Percentiles rank a stretch among this genome's conserved stretches.
phyloP scores from a whole-genome alignment of 257 asterid genomes.

The Verbascum thapsus region DNA sequence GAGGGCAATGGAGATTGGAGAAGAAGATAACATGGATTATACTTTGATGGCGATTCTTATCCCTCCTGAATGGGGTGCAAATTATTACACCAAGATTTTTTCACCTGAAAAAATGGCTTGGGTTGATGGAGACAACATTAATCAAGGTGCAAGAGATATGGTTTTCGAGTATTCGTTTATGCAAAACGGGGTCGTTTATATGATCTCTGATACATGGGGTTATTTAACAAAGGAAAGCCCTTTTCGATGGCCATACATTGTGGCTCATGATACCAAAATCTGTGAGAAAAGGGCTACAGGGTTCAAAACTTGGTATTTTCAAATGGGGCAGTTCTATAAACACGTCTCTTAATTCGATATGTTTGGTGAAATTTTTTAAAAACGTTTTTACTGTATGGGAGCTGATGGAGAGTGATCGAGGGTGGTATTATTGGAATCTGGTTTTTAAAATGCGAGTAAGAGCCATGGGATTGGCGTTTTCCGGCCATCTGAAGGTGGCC shows the following conservation, averaged over 20 bases:
- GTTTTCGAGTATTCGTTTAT: background rate
- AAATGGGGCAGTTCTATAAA: background rate
- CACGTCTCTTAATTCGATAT: background rate
- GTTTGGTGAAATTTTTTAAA: slow-evolving; percentile 3
- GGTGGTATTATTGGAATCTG: background rate
- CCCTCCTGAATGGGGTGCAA: background rate
- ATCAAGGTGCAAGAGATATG: slow-evolving; percentile 1
- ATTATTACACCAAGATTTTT: background rate
- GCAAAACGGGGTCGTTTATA: background rate
- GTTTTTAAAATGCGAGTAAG: background rate
- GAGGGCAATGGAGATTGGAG: background rate
- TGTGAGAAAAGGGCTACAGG: background rate
- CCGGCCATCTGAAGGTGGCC: background rate
- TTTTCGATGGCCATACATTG: slow-evolving; percentile 15
- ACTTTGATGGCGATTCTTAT: background rate
- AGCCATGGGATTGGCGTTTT: background rate
- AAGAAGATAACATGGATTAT: background rate
- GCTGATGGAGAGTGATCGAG: background rate
- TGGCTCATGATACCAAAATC: background rate
- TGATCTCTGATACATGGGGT: background rate
- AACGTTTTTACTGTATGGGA: slow-evolving; percentile 15
- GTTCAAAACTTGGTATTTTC: background rate
- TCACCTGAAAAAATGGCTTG: slow-evolving; percentile 8
- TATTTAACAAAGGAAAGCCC: too few species aligned
- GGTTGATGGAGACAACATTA: background rate